Evolutionary conservation across 2,329 filamentous ascomycete genomes (phyloP).

Genomic region (Escovopsis sp.): DNA sequence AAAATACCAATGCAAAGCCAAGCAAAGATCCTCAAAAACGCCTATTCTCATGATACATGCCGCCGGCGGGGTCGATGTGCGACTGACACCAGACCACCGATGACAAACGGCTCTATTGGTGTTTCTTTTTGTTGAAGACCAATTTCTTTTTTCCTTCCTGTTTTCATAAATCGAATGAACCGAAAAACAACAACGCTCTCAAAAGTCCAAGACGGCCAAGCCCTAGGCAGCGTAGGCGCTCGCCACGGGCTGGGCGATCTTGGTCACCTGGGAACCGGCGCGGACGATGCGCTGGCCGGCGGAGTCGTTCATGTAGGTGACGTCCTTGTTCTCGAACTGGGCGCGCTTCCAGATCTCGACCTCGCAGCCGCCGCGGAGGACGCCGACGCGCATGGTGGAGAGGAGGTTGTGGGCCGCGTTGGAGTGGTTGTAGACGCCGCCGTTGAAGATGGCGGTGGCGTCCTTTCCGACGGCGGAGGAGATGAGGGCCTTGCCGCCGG

Average conservation of each 20-base stretch:
- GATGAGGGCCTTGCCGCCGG: conserved; percentile 82
- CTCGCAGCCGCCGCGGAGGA: conserved; percentile 74
- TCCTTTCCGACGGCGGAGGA: conserved; percentile 72
- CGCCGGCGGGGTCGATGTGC: background rate
- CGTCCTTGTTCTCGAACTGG: conserved; percentile 71
- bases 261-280: conserved; percentile 74
- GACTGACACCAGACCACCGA: background rate
- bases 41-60: conserved; percentile 4
- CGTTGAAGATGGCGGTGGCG: conserved; percentile 82
- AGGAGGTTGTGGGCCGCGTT: conserved; percentile 83
- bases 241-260: conserved; percentile 62
- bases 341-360: conserved; percentile 89
- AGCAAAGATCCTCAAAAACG: conserved; percentile 2
- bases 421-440: conserved; percentile 78
- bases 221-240: conserved; percentile 68
- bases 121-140: background rate
- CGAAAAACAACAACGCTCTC: no score
- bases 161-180: background rate
- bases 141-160: background rate
- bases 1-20: background rate
- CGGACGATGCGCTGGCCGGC: conserved; percentile 71
- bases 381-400: conserved; percentile 76
- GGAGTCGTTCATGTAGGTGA: conserved; percentile 66
- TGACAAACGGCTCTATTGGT: background rate
- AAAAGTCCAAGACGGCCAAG: no score